Percentiles rank a stretch among this genome's conserved stretches.
Conservation (phyloP, 768 basidiomycete species). For the Suillus decipiens region DNA sequence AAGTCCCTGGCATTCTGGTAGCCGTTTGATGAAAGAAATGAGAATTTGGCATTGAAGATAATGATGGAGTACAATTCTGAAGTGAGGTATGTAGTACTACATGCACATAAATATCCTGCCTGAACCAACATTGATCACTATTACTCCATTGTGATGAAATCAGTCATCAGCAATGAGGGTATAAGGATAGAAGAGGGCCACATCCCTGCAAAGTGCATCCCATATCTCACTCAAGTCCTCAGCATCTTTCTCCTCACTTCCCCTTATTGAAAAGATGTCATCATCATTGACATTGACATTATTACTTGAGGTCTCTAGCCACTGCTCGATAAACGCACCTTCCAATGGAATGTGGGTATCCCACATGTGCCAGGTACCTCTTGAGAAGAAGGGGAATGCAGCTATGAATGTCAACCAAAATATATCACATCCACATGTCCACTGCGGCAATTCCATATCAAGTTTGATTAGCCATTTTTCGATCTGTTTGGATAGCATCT, state of each 20-base stretch:
- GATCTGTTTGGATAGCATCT: conserved; percentile 1
- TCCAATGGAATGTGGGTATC: conserved; percentile 10
- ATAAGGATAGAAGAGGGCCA: not conserved
- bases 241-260: not conserved
- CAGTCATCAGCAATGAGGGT: not conserved
- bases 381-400: conserved; percentile 12
- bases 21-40: too few relatives aligned
- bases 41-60: too few relatives aligned
- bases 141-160: not conserved
- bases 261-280: not conserved
- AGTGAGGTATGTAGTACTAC: too few relatives aligned
- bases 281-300: not conserved
- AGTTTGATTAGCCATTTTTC: conserved; percentile 8
- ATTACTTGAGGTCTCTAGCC: not conserved
- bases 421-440: not conserved
- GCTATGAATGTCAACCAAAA: conserved; percentile 15
- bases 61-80: too few relatives aligned
- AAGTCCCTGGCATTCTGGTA: too few relatives aligned
- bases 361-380: conserved; percentile 12
- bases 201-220: not conserved
- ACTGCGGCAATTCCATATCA: conserved; percentile 2
- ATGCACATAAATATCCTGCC: too few relatives aligned
- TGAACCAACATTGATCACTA: too few relatives aligned
- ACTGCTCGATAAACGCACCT: conserved; percentile 10
- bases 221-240: not conserved